Evolutionary conservation across 495 filamentous ascomycete genomes (phyloP).

Genomic region (Aspergillus sclerotiicarbonarius): DNA sequence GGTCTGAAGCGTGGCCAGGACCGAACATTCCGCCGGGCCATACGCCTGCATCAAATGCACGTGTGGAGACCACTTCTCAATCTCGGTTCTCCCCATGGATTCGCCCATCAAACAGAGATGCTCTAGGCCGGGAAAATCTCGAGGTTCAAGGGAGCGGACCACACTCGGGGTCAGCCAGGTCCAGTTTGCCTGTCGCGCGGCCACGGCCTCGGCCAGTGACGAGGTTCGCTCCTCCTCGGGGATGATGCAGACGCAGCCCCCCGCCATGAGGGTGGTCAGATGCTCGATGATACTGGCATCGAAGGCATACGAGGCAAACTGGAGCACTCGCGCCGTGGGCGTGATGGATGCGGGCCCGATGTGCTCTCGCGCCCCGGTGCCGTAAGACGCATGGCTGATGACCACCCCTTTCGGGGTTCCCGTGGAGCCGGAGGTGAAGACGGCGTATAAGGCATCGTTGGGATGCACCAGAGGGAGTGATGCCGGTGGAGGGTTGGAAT

Average conservation of each 20-base stretch:
- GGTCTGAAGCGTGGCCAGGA: constrained; percentile 24
- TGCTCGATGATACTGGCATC: constrained; percentile 46
- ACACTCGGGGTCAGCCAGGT: constrained; percentile 44
- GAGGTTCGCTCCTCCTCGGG: constrained; percentile 29
- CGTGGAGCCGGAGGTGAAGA: constrained; percentile 47
- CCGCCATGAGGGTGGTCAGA: constrained; percentile 37
- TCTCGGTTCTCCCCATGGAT: constrained; percentile 39
- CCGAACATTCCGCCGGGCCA: constrained; percentile 50
- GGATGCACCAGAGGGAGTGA: not conserved
- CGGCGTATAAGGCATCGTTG: constrained; percentile 26
- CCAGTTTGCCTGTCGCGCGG: constrained; percentile 35
- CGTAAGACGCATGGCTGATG: constrained; percentile 43
- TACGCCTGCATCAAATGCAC: constrained; percentile 54
- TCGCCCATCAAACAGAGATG: constrained; percentile 44
- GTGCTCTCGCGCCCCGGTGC: constrained; percentile 22
- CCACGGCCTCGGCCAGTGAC: constrained; percentile 31
- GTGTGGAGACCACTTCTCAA: constrained; percentile 44
- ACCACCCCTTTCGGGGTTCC: constrained; percentile 50
- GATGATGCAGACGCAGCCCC: constrained; percentile 51
- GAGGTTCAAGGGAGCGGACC: constrained; percentile 34
- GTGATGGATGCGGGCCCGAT: constrained; percentile 15
- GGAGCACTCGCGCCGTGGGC: constrained; percentile 32
- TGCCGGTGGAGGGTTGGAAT: not conserved
- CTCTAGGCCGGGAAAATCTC: constrained; percentile 33
- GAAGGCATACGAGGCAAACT: constrained; percentile 48